These are phyloP conservation scores for Grosmannia clavigera DNA, from an alignment of 2,329 filamentous ascomycete genomes.

Conservation along the genomic window DNA sequence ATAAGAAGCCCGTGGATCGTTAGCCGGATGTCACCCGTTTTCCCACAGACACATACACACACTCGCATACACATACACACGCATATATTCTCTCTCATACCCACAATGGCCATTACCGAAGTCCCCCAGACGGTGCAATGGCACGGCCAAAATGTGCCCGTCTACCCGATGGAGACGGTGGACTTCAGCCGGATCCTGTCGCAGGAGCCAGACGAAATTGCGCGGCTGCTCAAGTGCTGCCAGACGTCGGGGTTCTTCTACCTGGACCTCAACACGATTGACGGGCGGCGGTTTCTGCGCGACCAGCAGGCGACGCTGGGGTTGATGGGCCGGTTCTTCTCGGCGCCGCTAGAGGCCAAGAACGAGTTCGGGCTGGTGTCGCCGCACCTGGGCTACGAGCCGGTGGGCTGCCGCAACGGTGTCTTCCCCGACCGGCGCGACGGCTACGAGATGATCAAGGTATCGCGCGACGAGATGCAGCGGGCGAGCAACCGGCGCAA, in stretches of 20 bases:
- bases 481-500: constrained; percentile 28
- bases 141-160: constrained; percentile 35
- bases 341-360: constrained; percentile 38
- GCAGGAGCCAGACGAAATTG: constrained; percentile 39
- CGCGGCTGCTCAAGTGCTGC: constrained; percentile 36
- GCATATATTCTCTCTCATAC: too few species aligned
- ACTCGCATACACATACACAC: too few species aligned
- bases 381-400: constrained; percentile 40
- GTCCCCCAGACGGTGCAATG: constrained; percentile 31
- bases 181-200: constrained; percentile 39
- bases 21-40: too few species aligned
- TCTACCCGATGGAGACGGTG: constrained; percentile 39
- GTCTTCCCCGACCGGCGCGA: constrained; percentile 35
- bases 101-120: background rate
- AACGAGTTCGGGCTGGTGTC: constrained; percentile 43
- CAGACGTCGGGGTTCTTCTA: constrained; percentile 43
- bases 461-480: constrained; percentile 37
- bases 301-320: constrained; percentile 39
- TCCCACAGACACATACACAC: too few species aligned
- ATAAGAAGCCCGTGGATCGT: too few species aligned
- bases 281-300: constrained; percentile 38
- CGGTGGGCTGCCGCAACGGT: constrained; percentile 34
- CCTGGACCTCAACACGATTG: constrained; percentile 38
- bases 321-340: constrained; percentile 45
- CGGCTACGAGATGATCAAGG: constrained; percentile 37